A percentile compares a stretch with the other conserved stretches of the same genome.
phyloP scores from a whole-genome alignment of 2,329 filamentous ascomycete genomes.

The Cytospora mali region DNA sequence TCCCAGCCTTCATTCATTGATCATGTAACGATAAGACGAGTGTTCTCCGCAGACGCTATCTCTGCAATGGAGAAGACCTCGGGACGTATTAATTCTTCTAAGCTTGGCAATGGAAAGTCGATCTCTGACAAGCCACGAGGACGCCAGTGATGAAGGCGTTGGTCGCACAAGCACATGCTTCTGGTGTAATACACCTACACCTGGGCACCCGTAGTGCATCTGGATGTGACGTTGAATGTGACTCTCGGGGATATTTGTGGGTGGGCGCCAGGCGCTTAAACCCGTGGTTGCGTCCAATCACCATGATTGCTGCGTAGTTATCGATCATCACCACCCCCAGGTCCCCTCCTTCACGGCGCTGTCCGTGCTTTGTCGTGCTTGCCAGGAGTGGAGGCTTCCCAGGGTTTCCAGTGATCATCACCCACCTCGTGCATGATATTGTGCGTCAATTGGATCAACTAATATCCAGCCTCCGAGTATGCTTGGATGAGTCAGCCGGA shows the following conservation, averaged over 20 bases:
- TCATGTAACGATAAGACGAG: not conserved
- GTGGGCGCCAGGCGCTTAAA: constrained; percentile 21
- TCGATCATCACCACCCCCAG: not conserved
- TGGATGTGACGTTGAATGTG: not conserved
- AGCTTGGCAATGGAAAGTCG: not conserved
- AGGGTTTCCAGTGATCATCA: not conserved
- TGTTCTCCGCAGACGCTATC: not conserved
- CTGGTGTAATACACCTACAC: not conserved
- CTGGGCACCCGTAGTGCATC: not conserved
- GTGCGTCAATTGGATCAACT: too few species aligned
- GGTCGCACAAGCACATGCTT: not conserved
- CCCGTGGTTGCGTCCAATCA: constrained; percentile 10
- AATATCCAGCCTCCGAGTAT: not conserved
- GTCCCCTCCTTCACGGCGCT: constrained; percentile 11
- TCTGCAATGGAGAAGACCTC: not conserved
- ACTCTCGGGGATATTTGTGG: not conserved
- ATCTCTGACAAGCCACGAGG: constrained; percentile 2
- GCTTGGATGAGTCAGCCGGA: not conserved
- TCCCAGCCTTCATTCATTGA: not conserved
- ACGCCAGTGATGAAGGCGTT: not conserved
- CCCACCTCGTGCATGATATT: too few species aligned
- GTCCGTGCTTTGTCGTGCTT: too few species aligned
- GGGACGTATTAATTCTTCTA: not conserved
- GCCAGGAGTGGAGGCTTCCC: not conserved
- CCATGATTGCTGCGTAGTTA: not conserved